Evolutionary conservation across 1,284 basidiomycete species (phyloP).

Genomic region (Lentinula novae-zelandiae): DNA sequence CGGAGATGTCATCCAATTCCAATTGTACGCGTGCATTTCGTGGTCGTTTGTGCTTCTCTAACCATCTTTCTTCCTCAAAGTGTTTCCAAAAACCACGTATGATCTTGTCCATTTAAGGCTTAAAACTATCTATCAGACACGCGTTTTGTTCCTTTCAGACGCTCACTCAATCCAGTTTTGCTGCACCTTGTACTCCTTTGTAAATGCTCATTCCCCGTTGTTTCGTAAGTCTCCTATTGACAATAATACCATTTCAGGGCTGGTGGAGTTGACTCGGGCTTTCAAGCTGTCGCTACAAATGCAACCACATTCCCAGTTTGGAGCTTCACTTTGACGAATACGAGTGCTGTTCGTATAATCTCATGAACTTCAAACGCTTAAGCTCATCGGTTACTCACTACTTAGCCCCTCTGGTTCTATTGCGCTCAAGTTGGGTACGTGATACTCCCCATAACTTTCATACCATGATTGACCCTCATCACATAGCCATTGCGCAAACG

Average conservation of each 20-base stretch:
- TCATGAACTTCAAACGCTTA: too few relatives aligned
- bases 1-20: constrained; percentile 16
- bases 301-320: constrained; percentile 19
- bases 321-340: constrained; percentile 22
- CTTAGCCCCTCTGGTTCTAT: constrained; percentile 23
- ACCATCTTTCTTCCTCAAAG: background rate
- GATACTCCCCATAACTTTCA: background rate
- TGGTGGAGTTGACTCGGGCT: constrained; percentile 22
- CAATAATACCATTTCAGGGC: background rate
- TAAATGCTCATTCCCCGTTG: background rate
- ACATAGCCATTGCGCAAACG: constrained; percentile 13
- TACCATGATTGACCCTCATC: background rate
- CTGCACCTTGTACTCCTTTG: constrained; percentile 17
- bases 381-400: background rate
- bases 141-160: constrained; percentile 10
- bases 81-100: constrained; percentile 17
- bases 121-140: background rate
- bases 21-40: constrained; percentile 10
- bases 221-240: background rate
- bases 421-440: constrained; percentile 19
- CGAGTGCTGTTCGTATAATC: constrained; percentile 2
- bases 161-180: constrained; percentile 23
- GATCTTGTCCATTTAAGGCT: background rate
- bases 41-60: background rate
- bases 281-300: constrained; percentile 17